Conservation (phyloP, 139 green algal species). For the Haematococcus sp. region DNA sequence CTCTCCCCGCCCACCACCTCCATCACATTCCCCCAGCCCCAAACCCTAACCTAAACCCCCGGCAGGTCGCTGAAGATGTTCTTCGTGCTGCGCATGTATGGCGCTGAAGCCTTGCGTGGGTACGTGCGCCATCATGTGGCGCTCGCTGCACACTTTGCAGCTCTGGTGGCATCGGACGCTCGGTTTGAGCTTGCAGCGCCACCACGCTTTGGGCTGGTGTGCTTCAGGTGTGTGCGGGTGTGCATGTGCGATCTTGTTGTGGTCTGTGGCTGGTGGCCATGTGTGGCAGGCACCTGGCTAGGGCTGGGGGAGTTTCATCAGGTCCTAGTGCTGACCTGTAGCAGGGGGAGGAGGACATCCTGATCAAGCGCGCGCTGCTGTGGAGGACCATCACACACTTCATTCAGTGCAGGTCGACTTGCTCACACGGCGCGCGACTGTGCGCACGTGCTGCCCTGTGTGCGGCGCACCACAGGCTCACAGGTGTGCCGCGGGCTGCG, state of each 20-base stretch:
- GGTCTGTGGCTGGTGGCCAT: too few relatives aligned
- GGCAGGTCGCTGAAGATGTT: conserved; percentile 84
- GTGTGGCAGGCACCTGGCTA: too few relatives aligned
- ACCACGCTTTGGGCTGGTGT: conserved; percentile 64
- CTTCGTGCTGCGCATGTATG: conserved; percentile 84
- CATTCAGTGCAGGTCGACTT: too few relatives aligned
- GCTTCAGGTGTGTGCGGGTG: conserved; percentile 56
- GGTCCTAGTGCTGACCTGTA: too few relatives aligned
- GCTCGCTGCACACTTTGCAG: conserved; percentile 53
- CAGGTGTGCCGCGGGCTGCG: conserved; percentile 8
- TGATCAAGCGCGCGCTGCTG: too few relatives aligned
- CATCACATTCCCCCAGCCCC: background rate
- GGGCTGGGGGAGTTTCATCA: too few relatives aligned
- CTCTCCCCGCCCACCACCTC: background rate
- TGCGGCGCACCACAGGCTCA: conserved; percentile 11
- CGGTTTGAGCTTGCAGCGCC: conserved; percentile 58
- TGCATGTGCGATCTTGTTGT: too few relatives aligned
- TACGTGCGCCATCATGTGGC: conserved; percentile 67
- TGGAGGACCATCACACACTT: too few relatives aligned
- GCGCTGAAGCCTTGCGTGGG: conserved; percentile 48
- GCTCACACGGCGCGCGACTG: too few relatives aligned
- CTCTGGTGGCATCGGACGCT: conserved; percentile 29
- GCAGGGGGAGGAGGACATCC: too few relatives aligned
- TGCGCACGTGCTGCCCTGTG: background rate
- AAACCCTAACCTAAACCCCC: too few relatives aligned